Conservation (phyloP, 2,329 filamentous ascomycete genomes). For the Fusarium sp. region DNA sequence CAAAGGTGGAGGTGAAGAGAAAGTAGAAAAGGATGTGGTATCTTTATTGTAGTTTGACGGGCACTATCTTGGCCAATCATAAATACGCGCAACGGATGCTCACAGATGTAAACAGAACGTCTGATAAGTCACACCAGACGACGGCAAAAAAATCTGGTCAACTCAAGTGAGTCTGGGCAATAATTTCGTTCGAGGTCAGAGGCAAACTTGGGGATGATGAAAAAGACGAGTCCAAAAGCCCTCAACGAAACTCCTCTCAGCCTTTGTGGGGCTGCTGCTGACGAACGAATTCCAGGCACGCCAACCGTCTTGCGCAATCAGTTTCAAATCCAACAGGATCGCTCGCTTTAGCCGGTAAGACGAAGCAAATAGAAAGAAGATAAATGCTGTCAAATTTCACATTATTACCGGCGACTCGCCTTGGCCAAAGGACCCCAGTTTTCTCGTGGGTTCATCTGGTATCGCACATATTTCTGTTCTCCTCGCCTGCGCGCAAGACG, state of each 20-base stretch:
- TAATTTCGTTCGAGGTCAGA: not conserved
- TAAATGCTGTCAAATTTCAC: slow-evolving; percentile 7
- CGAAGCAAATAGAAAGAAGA: not conserved
- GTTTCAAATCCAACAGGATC: slow-evolving; percentile 19
- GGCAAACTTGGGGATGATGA: slow-evolving; percentile 15
- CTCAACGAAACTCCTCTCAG: slow-evolving; percentile 20
- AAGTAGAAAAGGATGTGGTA: slow-evolving; percentile 16
- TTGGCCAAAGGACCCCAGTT: slow-evolving; percentile 92
- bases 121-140: not conserved
- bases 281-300: slow-evolving; percentile 29
- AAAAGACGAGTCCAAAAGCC: slow-evolving; percentile 28
- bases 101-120: slow-evolving; percentile 3
- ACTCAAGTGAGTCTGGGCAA: not conserved
- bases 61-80: slow-evolving; percentile 33
- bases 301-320: slow-evolving; percentile 23
- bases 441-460: slow-evolving; percentile 89
- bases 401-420: slow-evolving; percentile 61
- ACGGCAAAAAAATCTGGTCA: not conserved
- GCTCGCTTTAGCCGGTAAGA: slow-evolving; percentile 16
- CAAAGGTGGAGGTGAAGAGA: not conserved
- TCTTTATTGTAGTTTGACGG: slow-evolving; percentile 32
- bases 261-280: slow-evolving; percentile 43
- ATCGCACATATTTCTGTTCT: slow-evolving; percentile 82
- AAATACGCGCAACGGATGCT: slow-evolving; percentile 6
- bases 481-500: slow-evolving; percentile 76